Base-by-base conservation (phyloP, 1,139 yeast species). In the Candida sanyaensis region DNA sequence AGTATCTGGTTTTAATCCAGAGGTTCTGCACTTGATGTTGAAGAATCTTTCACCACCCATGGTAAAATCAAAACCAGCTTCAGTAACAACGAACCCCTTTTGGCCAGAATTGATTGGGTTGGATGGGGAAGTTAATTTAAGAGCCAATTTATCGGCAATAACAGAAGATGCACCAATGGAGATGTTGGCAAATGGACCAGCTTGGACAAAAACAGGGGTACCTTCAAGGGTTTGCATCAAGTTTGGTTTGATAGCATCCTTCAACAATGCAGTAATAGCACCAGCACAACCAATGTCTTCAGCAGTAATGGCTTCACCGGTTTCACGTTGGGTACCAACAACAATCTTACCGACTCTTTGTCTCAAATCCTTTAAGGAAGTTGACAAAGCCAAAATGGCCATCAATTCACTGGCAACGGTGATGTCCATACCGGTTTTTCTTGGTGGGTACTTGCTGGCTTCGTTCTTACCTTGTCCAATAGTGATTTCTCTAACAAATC, bases 1-100 rank as follows among this genome's bases (percentile, higher is more conserved):
- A 48, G 86, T 89, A 65, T 93, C 97, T 37, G 99, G 99, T 23
- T 79, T 78, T 55, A 92, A 80, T 2, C 97, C 98, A 7, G 96
- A 86, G 29, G 96, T 82, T 66, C 99, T 84, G 73, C 97, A 91
- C 75, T 93, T 93, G 73, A 93, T 93, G 77, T 93, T 92, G 71
- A 92, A 82, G 75, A 93, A 93, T 68, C 98, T 82, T 75, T 93
- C 99, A 65, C 98, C 98, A 65, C 99, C 99, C 97, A 93, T 93
- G 47, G 98, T 93, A 79, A 93, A 92, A 70, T 93, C 99, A 75
- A 93, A 93, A 52, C 98, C 99, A 33, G 98, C 98, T 70, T 92
- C 98, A 44, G 98, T 92, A 49, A 92, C 92, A 51, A 92, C 98
- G 64, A 84, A 92, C 57, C 98, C 98, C 58, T 86, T 83, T 65